A percentile compares a stretch with the other conserved stretches of the same genome.
phyloP scores from a whole-genome alignment of 352 stramenopile species.

The Phytopythium helicoides region DNA sequence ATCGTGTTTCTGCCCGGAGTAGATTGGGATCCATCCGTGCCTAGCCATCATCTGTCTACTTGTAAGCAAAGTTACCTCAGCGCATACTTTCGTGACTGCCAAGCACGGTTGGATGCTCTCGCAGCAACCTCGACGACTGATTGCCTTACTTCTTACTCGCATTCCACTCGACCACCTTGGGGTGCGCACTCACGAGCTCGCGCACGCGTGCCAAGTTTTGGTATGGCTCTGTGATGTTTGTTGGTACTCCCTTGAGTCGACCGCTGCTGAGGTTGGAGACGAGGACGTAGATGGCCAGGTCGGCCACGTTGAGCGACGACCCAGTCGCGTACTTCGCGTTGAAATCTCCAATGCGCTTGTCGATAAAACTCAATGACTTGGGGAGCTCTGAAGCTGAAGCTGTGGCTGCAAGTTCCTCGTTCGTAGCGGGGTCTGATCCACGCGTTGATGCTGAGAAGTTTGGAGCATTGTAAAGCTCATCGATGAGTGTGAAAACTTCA shows the following conservation, averaged over 20 bases:
- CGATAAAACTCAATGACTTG: slow-evolving; percentile 26
- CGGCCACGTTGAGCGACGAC: slow-evolving; percentile 30
- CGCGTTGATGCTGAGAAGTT: slow-evolving; percentile 6
- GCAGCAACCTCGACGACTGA: no score
- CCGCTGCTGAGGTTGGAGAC: slow-evolving; percentile 24
- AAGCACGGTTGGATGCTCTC: no score
- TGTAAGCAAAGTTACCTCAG: no score
- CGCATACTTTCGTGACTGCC: no score
- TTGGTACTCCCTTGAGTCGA: slow-evolving; percentile 15
- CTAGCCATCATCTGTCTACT: no score
- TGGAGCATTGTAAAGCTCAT: slow-evolving; percentile 28
- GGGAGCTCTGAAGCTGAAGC: slow-evolving; percentile 25
- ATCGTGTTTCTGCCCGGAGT: no score
- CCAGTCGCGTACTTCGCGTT: slow-evolving; percentile 18
- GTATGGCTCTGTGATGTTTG: slow-evolving; percentile 25
- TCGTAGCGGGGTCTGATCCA: slow-evolving; percentile 23
- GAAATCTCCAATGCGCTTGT: slow-evolving; percentile 32
- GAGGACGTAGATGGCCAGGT: slow-evolving; percentile 38
- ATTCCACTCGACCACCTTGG: slow-evolving; percentile 38
- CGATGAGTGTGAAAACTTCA: slow-evolving; percentile 32
- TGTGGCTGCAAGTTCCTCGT: slow-evolving; percentile 28
- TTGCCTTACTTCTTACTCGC: slow-evolving; percentile 4
- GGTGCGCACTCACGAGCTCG: slow-evolving; percentile 21
- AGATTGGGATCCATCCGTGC: no score
- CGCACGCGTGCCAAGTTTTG: slow-evolving; percentile 20